Evolutionary conservation across 1,284 basidiomycete species (phyloP).

Genomic region (Leccinum proliferum): DNA sequence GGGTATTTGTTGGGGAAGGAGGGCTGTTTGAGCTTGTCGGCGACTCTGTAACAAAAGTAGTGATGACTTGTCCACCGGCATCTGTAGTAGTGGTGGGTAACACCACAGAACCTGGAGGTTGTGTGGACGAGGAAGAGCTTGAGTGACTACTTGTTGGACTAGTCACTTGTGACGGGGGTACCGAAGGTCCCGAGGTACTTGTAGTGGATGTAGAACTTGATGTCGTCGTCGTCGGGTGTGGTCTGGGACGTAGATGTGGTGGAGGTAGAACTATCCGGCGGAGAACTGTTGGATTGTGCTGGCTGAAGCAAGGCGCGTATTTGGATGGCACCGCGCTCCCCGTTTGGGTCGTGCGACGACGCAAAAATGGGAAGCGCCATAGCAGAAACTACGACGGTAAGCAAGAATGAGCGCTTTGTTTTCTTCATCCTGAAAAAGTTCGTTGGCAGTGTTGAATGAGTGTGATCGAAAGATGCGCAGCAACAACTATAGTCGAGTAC

Average conservation of each 20-base stretch:
- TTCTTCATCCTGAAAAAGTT: constrained; percentile 23
- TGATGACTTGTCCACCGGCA: constrained; percentile 21
- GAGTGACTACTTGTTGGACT: constrained; percentile 3
- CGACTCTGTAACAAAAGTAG: constrained; percentile 11
- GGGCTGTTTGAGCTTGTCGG: constrained; percentile 5
- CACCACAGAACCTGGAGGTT: constrained; percentile 7
- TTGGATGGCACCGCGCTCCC: constrained; percentile 15
- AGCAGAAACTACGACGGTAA: constrained; percentile 27
- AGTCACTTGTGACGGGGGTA: constrained; percentile 7
- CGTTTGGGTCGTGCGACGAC: constrained; percentile 21
- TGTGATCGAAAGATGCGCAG: constrained; percentile 24
- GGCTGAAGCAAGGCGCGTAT: constrained; percentile 12
- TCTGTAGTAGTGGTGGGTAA: constrained; percentile 23
- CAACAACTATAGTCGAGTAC: constrained; percentile 8
- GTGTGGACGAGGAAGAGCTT: background rate
- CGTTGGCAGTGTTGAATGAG: constrained; percentile 13
- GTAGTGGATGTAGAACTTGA: background rate
- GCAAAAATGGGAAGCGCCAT: constrained; percentile 26
- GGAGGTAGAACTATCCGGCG: background rate
- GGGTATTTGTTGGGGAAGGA: constrained; percentile 15
- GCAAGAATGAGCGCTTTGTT: constrained; percentile 21
- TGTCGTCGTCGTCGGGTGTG: background rate
- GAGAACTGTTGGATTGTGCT: background rate
- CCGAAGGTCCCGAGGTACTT: constrained; percentile 7
- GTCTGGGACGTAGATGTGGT: constrained; percentile 5